A percentile compares a stretch with the other conserved stretches of the same genome.
Conservation (phyloP, 2,329 filamentous ascomycete species). For the Botryotinia narcissicola region DNA sequence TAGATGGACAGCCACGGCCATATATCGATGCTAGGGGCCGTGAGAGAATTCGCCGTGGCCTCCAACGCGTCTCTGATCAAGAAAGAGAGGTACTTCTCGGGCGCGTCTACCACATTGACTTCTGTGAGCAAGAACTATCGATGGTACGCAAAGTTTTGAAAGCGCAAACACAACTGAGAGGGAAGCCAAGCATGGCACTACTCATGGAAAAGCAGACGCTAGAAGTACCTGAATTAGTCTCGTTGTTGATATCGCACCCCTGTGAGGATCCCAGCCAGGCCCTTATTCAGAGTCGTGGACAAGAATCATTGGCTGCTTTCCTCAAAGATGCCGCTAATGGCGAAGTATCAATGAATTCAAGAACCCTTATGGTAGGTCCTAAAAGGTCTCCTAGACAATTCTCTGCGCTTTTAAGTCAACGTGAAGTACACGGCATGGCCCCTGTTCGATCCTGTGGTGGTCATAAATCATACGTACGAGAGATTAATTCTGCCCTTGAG, state of each 20-base stretch:
- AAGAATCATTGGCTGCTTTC: slow-evolving; percentile 25
- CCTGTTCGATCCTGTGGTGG: slow-evolving; percentile 25
- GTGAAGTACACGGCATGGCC: slow-evolving; percentile 31
- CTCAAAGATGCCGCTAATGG: slow-evolving; percentile 26
- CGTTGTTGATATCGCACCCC: background rate
- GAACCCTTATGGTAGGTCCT: slow-evolving; percentile 14
- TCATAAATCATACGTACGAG: slow-evolving; percentile 26
- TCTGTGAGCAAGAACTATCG: slow-evolving; percentile 24
- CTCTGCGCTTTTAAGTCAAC: slow-evolving; percentile 28
- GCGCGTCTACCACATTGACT: slow-evolving; percentile 27
- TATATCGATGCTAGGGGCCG: slow-evolving; percentile 19
- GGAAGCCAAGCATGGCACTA: slow-evolving; percentile 6
- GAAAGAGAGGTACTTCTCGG: background rate
- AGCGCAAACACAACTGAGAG: background rate
- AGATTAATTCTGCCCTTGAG: slow-evolving; percentile 41
- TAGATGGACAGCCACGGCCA: slow-evolving; percentile 13
- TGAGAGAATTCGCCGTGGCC: slow-evolving; percentile 21
- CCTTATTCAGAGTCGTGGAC: slow-evolving; percentile 54
- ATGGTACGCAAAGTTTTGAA: slow-evolving; percentile 4
- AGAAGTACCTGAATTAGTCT: slow-evolving; percentile 12
- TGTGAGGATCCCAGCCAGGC: slow-evolving; percentile 46
- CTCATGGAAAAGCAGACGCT: slow-evolving; percentile 16
- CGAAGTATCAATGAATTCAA: slow-evolving; percentile 8
- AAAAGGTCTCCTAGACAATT: slow-evolving; percentile 9
- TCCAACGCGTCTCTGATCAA: slow-evolving; percentile 14